Conservation (phyloP, 441 rosid genomes). For the Gossypium lobatum region DNA sequence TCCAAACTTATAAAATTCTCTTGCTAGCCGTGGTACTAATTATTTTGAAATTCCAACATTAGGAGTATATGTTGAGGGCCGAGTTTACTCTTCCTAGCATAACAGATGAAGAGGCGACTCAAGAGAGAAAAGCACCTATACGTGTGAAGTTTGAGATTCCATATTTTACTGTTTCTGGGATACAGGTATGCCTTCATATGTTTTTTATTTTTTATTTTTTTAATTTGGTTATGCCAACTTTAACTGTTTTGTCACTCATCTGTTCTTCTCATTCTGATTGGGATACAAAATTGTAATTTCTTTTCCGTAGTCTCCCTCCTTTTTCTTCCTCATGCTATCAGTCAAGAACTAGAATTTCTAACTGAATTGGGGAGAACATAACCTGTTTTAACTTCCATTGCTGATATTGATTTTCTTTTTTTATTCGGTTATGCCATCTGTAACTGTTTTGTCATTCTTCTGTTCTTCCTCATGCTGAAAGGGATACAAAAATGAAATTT, state of each 20-base stretch:
- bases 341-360: not conserved
- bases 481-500: not conserved
- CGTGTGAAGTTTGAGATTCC: slow-evolving; percentile 99
- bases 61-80: slow-evolving; percentile 98
- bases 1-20: not conserved
- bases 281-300: not conserved
- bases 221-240: not conserved
- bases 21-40: slow-evolving; percentile 6
- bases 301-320: not conserved
- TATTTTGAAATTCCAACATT: slow-evolving; percentile 15
- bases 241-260: not conserved
- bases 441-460: not conserved
- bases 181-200: slow-evolving; percentile 51
- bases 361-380: not conserved
- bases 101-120: slow-evolving; percentile 84
- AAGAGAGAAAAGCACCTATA: slow-evolving; percentile 94
- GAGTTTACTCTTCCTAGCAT: slow-evolving; percentile 94
- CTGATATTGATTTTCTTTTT: not conserved
- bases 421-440: not conserved
- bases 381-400: not conserved
- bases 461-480: not conserved
- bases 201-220: not conserved
- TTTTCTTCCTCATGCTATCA: not conserved
- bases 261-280: not conserved
- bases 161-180: slow-evolving; percentile 95